Conservation (phyloP, 345 rosid genomes). For the Sonneratia caseolaris region DNA sequence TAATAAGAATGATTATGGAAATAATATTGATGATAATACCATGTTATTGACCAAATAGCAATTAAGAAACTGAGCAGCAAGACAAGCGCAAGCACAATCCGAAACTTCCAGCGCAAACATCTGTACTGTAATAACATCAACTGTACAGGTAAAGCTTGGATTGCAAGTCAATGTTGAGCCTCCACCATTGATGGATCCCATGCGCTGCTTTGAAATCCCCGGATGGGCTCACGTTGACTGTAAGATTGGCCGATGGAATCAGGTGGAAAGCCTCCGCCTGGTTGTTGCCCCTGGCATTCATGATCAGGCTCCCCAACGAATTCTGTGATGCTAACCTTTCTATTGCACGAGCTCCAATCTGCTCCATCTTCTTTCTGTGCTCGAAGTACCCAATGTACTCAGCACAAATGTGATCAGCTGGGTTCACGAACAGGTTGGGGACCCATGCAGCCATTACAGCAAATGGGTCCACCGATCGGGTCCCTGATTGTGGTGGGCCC, state of each 20-base stretch:
- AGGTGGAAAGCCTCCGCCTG: conserved; percentile 62
- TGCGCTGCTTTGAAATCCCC: conserved; percentile 64
- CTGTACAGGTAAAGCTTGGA: conserved; percentile 44
- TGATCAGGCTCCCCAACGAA: conserved; percentile 56
- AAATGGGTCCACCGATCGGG: conserved; percentile 39
- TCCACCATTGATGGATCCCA: conserved; percentile 95
- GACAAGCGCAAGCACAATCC: background rate
- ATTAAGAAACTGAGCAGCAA: background rate
- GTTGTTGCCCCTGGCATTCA: conserved; percentile 44
- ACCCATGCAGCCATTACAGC: conserved; percentile 47
- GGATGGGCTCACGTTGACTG: conserved; percentile 28
- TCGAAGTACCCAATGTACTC: conserved; percentile 81
- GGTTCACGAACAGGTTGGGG: conserved; percentile 55
- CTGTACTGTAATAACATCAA: conserved; percentile 10
- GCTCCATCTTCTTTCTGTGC: conserved; percentile 83
- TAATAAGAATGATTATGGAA: too few relatives aligned
- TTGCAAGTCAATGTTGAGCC: conserved; percentile 40
- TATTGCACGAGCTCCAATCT: conserved; percentile 58
- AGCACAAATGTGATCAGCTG: conserved; percentile 58
- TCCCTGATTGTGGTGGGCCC: conserved; percentile 20
- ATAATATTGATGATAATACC: too few relatives aligned
- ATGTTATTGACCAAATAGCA: background rate
- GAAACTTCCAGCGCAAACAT: background rate
- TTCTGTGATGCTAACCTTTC: conserved; percentile 62
- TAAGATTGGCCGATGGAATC: conserved; percentile 64